These are phyloP conservation scores for Jamesozyma piceae DNA, from an alignment of 805 yeast species.

Conservation along the genomic window DNA sequence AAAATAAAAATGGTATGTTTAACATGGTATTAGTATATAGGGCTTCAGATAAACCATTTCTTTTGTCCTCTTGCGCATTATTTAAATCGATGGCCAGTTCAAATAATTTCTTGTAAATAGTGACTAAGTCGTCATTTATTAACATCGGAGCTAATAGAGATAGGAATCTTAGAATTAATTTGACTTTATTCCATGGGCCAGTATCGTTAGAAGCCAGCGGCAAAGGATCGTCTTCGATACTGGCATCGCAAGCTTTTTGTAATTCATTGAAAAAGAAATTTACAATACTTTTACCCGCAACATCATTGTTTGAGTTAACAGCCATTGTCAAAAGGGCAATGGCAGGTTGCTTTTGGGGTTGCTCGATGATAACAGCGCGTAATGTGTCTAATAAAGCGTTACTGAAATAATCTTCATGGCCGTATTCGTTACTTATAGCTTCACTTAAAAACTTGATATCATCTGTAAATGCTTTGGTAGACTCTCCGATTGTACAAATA, in stretches of 20 bases:
- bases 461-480: conserved; percentile 41
- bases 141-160: conserved; percentile 58
- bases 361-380: conserved; percentile 66
- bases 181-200: conserved; percentile 63
- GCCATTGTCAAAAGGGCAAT: conserved; percentile 58
- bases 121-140: conserved; percentile 38
- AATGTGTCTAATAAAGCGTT: conserved; percentile 52
- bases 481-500: conserved; percentile 53
- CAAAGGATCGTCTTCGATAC: conserved; percentile 19
- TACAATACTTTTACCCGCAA: conserved; percentile 59
- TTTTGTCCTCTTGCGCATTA: conserved; percentile 23
- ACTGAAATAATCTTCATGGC: conserved; percentile 50
- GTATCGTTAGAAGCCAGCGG: conserved; percentile 31
- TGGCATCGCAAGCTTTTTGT: conserved; percentile 42
- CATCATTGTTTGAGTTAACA: conserved; percentile 52
- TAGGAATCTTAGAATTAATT: conserved; percentile 61
- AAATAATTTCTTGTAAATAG: conserved; percentile 46
- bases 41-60: conserved; percentile 59
- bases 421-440: conserved; percentile 58
- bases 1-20: conserved; percentile 55
- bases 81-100: conserved; percentile 50
- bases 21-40: conserved; percentile 52
- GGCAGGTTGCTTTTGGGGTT: conserved; percentile 81
- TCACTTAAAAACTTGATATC: conserved; percentile 58
- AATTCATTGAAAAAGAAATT: conserved; percentile 60